Evolutionary conservation across 2,329 filamentous ascomycete species (phyloP).

Genomic region (Fusarium hostae): DNA sequence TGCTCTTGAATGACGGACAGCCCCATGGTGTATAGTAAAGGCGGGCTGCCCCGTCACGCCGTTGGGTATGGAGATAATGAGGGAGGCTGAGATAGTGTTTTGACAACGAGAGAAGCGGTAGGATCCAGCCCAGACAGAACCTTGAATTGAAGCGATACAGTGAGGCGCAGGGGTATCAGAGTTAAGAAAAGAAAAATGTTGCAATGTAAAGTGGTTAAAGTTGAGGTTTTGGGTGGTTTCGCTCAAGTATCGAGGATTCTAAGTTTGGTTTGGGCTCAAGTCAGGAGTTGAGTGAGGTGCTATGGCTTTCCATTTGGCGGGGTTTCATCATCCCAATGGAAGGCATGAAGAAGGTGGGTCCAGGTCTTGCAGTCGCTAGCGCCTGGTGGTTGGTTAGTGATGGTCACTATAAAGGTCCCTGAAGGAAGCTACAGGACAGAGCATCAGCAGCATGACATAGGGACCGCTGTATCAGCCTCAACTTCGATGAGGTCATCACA

Average conservation of each 20-base stretch:
- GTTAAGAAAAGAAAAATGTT: slow-evolving; percentile 18
- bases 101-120: slow-evolving; percentile 6
- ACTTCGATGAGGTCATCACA: slow-evolving; percentile 41
- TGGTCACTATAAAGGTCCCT: slow-evolving; percentile 14
- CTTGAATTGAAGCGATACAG: slow-evolving; percentile 1
- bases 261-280: slow-evolving; percentile 27
- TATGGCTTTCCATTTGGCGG: slow-evolving; percentile 35
- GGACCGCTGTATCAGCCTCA: slow-evolving; percentile 29
- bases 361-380: slow-evolving; percentile 6
- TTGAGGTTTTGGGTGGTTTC: background rate
- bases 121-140: slow-evolving; percentile 1
- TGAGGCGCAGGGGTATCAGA: slow-evolving; percentile 30
- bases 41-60: slow-evolving; percentile 44
- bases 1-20: slow-evolving; percentile 87
- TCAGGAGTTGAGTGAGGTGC: slow-evolving; percentile 37
- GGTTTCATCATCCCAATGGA: slow-evolving; percentile 37
- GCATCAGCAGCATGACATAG: background rate
- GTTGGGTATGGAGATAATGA: slow-evolving; percentile 25
- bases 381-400: slow-evolving; percentile 33
- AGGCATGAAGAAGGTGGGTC: slow-evolving; percentile 29
- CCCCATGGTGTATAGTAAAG: slow-evolving; percentile 71
- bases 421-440: background rate
- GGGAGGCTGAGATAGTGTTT: background rate
- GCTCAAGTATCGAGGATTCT: slow-evolving; percentile 16
- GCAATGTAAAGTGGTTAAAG: slow-evolving; percentile 9